Evolutionary conservation across 345 rosid genomes (phyloP).

Genomic region (Durio zibethinus): DNA sequence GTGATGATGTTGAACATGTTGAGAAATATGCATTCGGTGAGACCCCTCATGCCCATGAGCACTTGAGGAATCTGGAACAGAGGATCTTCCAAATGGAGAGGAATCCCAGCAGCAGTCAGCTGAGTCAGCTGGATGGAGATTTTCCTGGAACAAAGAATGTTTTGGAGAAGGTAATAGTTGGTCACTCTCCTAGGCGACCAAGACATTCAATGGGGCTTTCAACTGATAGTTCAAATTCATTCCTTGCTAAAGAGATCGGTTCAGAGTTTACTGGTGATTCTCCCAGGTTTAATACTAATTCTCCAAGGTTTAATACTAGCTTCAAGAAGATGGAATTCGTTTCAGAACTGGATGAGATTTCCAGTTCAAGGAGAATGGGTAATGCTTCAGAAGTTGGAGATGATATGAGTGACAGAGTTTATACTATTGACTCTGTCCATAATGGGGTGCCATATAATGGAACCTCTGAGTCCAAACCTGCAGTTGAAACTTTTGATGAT

Average conservation of each 20-base stretch:
- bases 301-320: conserved; percentile 49
- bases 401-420: conserved; percentile 79
- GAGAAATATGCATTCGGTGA: conserved; percentile 77
- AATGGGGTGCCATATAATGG: conserved; percentile 38
- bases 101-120: conserved; percentile 43
- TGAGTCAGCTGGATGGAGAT: conserved; percentile 48
- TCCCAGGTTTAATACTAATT: conserved; percentile 47
- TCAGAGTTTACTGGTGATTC: conserved; percentile 48
- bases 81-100: conserved; percentile 77
- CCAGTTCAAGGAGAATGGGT: conserved; percentile 38
- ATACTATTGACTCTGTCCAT: conserved; percentile 81
- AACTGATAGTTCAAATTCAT: conserved; percentile 55
- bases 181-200: conserved; percentile 62
- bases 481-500: conserved; percentile 41
- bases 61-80: conserved; percentile 66
- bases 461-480: conserved; percentile 40
- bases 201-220: conserved; percentile 57
- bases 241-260: conserved; percentile 37
- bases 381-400: conserved; percentile 58
- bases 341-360: conserved; percentile 36
- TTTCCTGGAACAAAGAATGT: conserved; percentile 42
- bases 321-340: conserved; percentile 48
- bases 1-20: conserved; percentile 58
- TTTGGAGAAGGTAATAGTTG: conserved; percentile 67
- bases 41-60: conserved; percentile 47